Conservation (phyloP, 73 alveolate species). For the Paraurostyla sp. region DNA sequence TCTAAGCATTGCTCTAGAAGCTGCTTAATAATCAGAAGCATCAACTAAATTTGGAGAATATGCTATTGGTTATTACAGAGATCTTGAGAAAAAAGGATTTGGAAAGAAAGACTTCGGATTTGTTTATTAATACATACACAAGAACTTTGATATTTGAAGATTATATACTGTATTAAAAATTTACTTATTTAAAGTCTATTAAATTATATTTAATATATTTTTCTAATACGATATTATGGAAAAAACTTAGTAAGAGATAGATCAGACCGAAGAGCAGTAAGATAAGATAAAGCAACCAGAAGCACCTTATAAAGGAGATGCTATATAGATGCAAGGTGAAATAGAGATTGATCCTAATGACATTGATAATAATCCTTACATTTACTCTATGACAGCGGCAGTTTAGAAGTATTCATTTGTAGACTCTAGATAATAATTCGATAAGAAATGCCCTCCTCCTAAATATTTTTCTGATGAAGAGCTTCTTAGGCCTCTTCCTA, state of each 20-base stretch:
- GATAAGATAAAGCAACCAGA: background rate
- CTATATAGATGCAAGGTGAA: background rate
- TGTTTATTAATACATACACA: slow-evolving; percentile 67
- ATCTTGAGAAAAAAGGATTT: slow-evolving; percentile 66
- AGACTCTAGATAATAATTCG: slow-evolving; percentile 38
- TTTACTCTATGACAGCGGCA: background rate
- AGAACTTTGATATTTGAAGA: slow-evolving; percentile 39
- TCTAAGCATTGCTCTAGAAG: slow-evolving; percentile 80
- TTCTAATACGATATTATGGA: background rate
- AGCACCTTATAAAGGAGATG: background rate
- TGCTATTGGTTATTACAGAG: slow-evolving; percentile 55
- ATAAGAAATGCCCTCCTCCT: slow-evolving; percentile 71
- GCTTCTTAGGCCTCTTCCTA: slow-evolving; percentile 55
- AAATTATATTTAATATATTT: background rate
- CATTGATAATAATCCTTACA: background rate
- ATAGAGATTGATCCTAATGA: background rate
- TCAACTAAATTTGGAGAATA: slow-evolving; percentile 47
- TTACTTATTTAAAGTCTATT: background rate
- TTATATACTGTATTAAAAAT: background rate
- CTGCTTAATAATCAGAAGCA: slow-evolving; percentile 73
- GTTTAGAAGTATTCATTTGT: slow-evolving; percentile 43
- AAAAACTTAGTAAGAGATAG: too few species aligned
- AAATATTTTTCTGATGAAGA: slow-evolving; percentile 41
- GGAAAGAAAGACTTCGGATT: slow-evolving; percentile 70
- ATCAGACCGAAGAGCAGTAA: background rate